phyloP scores from a whole-genome alignment of 2,329 filamentous ascomycete genomes.

The Conoideocrella luteorostrata region DNA sequence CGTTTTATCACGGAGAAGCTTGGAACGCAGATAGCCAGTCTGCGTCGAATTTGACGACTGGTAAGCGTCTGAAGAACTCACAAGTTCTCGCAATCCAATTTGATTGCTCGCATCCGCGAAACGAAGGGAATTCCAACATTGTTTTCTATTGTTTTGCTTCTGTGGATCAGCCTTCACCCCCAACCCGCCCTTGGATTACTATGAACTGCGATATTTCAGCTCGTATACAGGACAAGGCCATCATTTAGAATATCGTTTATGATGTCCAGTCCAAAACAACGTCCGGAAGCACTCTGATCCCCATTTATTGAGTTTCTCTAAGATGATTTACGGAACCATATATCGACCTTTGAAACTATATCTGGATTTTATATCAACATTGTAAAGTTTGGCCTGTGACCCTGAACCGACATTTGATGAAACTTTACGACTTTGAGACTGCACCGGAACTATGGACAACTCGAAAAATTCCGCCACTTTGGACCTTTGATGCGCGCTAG shows the following conservation, averaged over 20 bases:
- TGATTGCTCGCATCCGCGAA: slow-evolving; percentile 19
- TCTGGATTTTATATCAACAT: neutral
- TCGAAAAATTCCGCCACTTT: too few species aligned
- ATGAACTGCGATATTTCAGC: too few species aligned
- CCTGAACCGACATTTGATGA: too few species aligned
- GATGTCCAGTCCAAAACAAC: too few species aligned
- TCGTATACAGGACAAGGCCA: too few species aligned
- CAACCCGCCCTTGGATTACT: too few species aligned
- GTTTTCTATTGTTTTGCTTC: neutral
- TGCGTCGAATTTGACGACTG: slow-evolving; percentile 5
- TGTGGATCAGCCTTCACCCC: too few species aligned
- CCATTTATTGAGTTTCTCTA: neutral
- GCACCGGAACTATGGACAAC: too few species aligned
- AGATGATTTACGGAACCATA: neutral
- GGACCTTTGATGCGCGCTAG: too few species aligned
- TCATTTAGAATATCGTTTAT: too few species aligned
- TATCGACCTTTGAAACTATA: neutral
- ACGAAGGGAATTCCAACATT: neutral
- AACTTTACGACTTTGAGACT: too few species aligned
- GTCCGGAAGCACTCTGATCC: neutral
- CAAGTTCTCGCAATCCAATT: slow-evolving; percentile 16
- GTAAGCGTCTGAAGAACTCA: slow-evolving; percentile 11
- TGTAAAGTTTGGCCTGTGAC: too few species aligned
- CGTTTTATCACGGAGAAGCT: neutral
- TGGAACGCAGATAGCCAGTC: neutral